phyloP scores from a whole-genome alignment of 2,329 filamentous ascomycete genomes.

The Sporothrix mexicana region DNA sequence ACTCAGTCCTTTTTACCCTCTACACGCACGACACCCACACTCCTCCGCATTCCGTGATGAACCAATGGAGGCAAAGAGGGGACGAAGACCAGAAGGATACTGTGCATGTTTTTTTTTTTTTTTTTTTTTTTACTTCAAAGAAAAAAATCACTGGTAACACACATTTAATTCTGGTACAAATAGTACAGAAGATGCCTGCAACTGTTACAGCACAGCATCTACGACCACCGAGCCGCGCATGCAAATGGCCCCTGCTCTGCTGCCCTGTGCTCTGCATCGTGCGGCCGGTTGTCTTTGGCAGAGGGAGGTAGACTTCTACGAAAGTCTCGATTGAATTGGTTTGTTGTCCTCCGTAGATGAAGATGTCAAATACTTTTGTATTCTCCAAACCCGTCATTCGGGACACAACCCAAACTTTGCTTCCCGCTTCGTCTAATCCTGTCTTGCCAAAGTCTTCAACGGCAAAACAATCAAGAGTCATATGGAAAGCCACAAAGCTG shows the following conservation, averaged over 20 bases:
- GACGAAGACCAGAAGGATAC: background rate
- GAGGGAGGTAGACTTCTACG: too few relatives aligned
- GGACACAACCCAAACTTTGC: background rate
- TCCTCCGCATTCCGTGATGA: background rate
- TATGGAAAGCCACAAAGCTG: background rate
- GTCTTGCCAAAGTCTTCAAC: too few relatives aligned
- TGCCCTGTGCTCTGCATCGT: slow-evolving; percentile 14
- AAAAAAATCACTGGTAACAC: background rate
- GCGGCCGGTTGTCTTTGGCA: background rate
- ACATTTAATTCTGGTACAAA: too few relatives aligned
- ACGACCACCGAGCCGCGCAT: background rate
- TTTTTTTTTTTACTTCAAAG: background rate
- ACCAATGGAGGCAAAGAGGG: background rate
- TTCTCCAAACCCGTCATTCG: background rate
- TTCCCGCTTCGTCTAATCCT: background rate
- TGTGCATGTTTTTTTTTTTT: too few relatives aligned
- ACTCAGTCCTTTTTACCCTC: too few relatives aligned
- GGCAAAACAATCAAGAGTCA: too few relatives aligned
- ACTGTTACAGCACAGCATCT: background rate
- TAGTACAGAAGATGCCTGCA: too few relatives aligned
- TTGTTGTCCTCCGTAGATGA: too few relatives aligned
- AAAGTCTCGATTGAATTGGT: too few relatives aligned
- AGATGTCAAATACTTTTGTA: too few relatives aligned
- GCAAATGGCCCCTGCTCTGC: slow-evolving; percentile 12
- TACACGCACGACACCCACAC: slow-evolving; percentile 1